phyloP scores from a whole-genome alignment of 345 rosid species.

The Ricinus communis region DNA sequence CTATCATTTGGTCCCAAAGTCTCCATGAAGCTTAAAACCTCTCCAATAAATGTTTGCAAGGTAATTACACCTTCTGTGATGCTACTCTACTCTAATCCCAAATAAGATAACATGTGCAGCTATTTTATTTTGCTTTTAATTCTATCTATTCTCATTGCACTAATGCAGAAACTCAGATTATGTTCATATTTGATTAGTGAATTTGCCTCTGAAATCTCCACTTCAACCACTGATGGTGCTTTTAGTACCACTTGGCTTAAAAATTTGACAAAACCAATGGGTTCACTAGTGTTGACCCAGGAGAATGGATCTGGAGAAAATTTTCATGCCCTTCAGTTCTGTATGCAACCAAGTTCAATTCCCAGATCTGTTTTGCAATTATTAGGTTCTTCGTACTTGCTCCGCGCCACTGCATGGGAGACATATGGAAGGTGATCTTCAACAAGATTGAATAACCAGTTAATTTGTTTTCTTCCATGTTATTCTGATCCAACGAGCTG shows the following conservation, averaged over 20 bases:
- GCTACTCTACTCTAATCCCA: conserved; percentile 3
- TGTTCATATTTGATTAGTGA: conserved; percentile 74
- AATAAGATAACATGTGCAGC: background rate
- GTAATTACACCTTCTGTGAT: conserved; percentile 39
- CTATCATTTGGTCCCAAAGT: conserved; percentile 94
- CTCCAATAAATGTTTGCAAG: conserved; percentile 91
- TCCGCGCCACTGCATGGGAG: conserved; percentile 96
- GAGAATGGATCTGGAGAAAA: conserved; percentile 53
- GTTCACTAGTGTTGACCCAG: conserved; percentile 51
- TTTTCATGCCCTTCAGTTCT: conserved; percentile 51
- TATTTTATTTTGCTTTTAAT: background rate
- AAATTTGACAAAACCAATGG: conserved; percentile 60
- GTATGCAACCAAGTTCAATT: conserved; percentile 69
- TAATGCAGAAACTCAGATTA: conserved; percentile 69
- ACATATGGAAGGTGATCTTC: conserved; percentile 84
- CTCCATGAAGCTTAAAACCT: conserved; percentile 72
- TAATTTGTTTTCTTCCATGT: background rate
- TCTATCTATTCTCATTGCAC: conserved; percentile 16
- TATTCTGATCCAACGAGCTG: background rate
- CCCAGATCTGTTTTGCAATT: conserved; percentile 84
- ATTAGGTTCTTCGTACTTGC: conserved; percentile 84
- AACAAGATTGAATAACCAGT: background rate
- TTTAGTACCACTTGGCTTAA: conserved; percentile 81
- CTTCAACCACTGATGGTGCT: conserved; percentile 66
- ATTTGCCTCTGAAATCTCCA: conserved; percentile 65